Percentiles rank a stretch among this genome's conserved stretches.
phyloP scores from a whole-genome alignment of 2,329 filamentous ascomycete genomes.

The Epichloe glyceriae region DNA sequence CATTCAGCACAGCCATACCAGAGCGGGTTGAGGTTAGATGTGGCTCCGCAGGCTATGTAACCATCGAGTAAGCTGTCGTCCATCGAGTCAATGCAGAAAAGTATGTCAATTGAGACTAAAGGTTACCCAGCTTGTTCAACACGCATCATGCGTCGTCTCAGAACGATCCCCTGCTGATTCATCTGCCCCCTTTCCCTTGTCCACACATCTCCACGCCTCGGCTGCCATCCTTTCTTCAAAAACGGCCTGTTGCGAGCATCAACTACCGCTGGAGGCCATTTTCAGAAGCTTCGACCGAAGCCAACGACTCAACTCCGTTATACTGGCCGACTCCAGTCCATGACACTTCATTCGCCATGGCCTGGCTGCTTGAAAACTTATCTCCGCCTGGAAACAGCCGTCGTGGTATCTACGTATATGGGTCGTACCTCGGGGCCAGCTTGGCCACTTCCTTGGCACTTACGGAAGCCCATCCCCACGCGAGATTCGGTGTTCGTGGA shows the following conservation, averaged over 20 bases:
- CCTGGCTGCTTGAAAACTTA: conserved; percentile 36
- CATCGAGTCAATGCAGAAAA: neutral
- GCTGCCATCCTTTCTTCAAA: conserved; percentile 28
- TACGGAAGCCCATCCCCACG: conserved; percentile 36
- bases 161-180: conserved; percentile 34
- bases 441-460: conserved; percentile 44
- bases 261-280: conserved; percentile 43
- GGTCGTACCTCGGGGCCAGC: conserved; percentile 44
- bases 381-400: conserved; percentile 20
- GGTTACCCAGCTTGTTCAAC: conserved; percentile 29
- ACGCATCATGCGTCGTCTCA: conserved; percentile 20
- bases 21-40: conserved; percentile 33
- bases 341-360: conserved; percentile 40
- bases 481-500: conserved; percentile 35
- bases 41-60: conserved; percentile 36
- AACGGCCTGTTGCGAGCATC: conserved; percentile 38
- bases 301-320: conserved; percentile 13
- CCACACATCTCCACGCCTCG: conserved; percentile 12
- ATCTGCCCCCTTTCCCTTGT: conserved; percentile 38
- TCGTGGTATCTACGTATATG: conserved; percentile 34
- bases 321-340: conserved; percentile 46
- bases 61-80: conserved; percentile 32
- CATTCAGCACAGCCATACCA: conserved; percentile 7
- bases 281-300: conserved; percentile 8
- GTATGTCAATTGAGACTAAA: neutral